phyloP scores from a whole-genome alignment of 2,329 filamentous ascomycete species.

The Ophiostoma angusticollis region DNA sequence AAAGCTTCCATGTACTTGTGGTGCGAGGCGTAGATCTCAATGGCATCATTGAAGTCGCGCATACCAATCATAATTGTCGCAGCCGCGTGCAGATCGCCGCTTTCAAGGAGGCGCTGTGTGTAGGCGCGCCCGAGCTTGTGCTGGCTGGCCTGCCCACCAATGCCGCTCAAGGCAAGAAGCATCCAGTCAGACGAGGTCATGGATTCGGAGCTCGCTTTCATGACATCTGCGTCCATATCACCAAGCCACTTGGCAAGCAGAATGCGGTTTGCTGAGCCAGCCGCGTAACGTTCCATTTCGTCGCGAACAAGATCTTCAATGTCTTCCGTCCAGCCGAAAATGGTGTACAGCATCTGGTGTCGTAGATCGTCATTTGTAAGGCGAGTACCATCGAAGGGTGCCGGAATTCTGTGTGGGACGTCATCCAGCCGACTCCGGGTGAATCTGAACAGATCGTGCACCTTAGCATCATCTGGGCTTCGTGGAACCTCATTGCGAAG shows the following conservation, averaged over 20 bases:
- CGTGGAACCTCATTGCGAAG: conserved; percentile 68
- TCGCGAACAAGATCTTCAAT: conserved; percentile 71
- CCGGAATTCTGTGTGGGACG: conserved; percentile 61
- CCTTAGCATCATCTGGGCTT: conserved; percentile 61
- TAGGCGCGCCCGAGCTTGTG: conserved; percentile 86
- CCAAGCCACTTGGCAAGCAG: conserved; percentile 88
- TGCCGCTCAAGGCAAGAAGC: conserved; percentile 79
- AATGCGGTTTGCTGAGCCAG: conserved; percentile 64
- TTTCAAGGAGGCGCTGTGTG: conserved; percentile 78
- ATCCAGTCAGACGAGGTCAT: conserved; percentile 96
- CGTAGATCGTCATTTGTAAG: conserved; percentile 70
- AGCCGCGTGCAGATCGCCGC: conserved; percentile 80
- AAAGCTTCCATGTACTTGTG: conserved; percentile 88
- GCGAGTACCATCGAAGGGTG: conserved; percentile 41
- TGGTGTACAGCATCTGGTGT: conserved; percentile 79
- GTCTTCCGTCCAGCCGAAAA: conserved; percentile 90
- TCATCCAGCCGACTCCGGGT: conserved; percentile 70
- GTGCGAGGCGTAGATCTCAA: conserved; percentile 90
- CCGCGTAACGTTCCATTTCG: conserved; percentile 63
- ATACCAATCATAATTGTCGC: conserved; percentile 87
- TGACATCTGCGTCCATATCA: conserved; percentile 67
- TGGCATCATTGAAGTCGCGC: conserved; percentile 84
- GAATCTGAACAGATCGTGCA: conserved; percentile 74
- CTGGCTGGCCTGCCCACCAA: conserved; percentile 64
- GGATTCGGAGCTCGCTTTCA: conserved; percentile 68